These are phyloP conservation scores for Claviceps sp. DNA, from an alignment of 2,329 filamentous ascomycete species.

Conservation along the genomic window DNA sequence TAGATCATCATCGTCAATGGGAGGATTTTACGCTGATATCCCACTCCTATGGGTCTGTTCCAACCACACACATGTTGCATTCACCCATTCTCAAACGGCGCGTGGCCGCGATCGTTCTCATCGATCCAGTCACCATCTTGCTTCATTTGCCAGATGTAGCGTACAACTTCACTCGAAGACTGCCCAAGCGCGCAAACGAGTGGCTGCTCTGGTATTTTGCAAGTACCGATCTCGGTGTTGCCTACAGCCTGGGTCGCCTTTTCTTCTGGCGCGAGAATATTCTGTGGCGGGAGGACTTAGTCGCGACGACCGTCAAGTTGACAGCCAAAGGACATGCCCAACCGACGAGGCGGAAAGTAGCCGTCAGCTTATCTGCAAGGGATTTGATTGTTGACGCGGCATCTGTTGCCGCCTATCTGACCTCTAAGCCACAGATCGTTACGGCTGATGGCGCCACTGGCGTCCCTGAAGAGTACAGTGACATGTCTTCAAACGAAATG, in stretches of 20 bases:
- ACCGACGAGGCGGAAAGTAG: slow-evolving; percentile 25
- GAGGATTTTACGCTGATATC: slow-evolving; percentile 45
- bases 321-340: background rate
- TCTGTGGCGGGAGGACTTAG: slow-evolving; percentile 54
- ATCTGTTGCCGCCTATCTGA: slow-evolving; percentile 43
- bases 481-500: slow-evolving; percentile 17
- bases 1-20: slow-evolving; percentile 42
- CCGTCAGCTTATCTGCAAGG: slow-evolving; percentile 42
- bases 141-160: slow-evolving; percentile 58
- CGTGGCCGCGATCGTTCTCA: slow-evolving; percentile 32
- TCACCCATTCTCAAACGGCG: slow-evolving; percentile 33
- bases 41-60: slow-evolving; percentile 52
- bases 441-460: slow-evolving; percentile 7
- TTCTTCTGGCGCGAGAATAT: slow-evolving; percentile 64
- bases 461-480: slow-evolving; percentile 8
- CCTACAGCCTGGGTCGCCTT: slow-evolving; percentile 48
- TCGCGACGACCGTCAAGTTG: slow-evolving; percentile 8
- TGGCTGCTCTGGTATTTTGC: slow-evolving; percentile 61
- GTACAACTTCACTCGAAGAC: slow-evolving; percentile 53
- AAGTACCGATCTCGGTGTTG: slow-evolving; percentile 51
- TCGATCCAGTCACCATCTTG: slow-evolving; percentile 53
- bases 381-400: slow-evolving; percentile 54
- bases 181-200: slow-evolving; percentile 47
- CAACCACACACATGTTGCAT: slow-evolving; percentile 48
- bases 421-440: slow-evolving; percentile 3